A percentile compares a stretch with the other conserved stretches of the same genome.
These are phyloP conservation scores for Fonsecaea monophora DNA, from an alignment of 2,329 filamentous ascomycete species.

Conservation along the genomic window DNA sequence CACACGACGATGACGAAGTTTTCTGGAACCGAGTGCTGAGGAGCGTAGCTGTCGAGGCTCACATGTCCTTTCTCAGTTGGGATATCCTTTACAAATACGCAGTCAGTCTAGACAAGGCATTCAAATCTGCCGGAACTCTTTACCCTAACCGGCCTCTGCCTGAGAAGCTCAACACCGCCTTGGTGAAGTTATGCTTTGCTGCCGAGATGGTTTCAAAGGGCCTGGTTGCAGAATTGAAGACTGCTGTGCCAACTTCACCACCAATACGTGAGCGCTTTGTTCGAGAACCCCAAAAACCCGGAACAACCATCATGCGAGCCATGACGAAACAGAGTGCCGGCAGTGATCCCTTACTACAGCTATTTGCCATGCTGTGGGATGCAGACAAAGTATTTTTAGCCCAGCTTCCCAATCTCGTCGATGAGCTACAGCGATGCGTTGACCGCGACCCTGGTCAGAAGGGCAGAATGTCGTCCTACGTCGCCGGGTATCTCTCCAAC, in stretches of 20 bases:
- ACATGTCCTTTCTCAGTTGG: constrained; percentile 49
- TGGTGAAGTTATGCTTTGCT: constrained; percentile 52
- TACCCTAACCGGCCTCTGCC: constrained; percentile 43
- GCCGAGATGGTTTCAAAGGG: constrained; percentile 46
- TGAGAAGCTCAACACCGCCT: constrained; percentile 47
- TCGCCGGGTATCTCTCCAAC: constrained; percentile 52
- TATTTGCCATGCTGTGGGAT: constrained; percentile 51
- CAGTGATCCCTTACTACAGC: constrained; percentile 39
- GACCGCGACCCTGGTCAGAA: constrained; percentile 47
- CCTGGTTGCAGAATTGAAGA: constrained; percentile 40
- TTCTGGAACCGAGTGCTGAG: constrained; percentile 54
- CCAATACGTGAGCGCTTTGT: constrained; percentile 49
- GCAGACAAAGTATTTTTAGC: constrained; percentile 46
- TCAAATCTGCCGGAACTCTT: constrained; percentile 38
- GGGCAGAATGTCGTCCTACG: constrained; percentile 49
- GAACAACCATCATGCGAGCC: constrained; percentile 39
- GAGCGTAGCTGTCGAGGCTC: constrained; percentile 45
- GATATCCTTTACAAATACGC: constrained; percentile 47
- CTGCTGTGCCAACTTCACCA: constrained; percentile 50
- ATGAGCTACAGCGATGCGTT: constrained; percentile 58
- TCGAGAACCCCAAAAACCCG: constrained; percentile 41
- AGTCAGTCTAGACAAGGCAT: constrained; percentile 30
- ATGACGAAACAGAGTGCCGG: constrained; percentile 17
- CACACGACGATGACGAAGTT: constrained; percentile 30
- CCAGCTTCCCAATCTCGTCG: constrained; percentile 49